phyloP scores from a whole-genome alignment of 2,329 filamentous ascomycete species.

The Fusarium cicatricum region DNA sequence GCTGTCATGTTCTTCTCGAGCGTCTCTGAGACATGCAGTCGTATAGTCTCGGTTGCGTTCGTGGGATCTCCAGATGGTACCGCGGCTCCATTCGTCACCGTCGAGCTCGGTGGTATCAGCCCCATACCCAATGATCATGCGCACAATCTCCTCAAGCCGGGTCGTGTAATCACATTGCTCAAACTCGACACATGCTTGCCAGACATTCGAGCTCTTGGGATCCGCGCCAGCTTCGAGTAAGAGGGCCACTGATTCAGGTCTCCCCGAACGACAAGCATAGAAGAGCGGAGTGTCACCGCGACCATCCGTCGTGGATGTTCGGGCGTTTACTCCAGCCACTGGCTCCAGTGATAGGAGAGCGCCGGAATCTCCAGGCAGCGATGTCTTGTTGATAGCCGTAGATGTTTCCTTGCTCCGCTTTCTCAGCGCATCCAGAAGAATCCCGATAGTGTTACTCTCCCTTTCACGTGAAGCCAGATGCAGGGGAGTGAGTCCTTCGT shows the following conservation, averaged over 20 bases:
- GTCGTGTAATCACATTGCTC: slow-evolving; percentile 5
- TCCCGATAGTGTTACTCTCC: slow-evolving; percentile 47
- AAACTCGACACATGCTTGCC: slow-evolving; percentile 29
- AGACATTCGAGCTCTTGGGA: slow-evolving; percentile 2
- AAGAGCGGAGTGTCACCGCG: slow-evolving; percentile 30
- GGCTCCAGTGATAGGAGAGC: background rate
- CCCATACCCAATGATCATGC: slow-evolving; percentile 29
- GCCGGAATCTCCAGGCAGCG: no score
- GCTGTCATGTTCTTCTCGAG: no score
- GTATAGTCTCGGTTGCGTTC: slow-evolving; percentile 12
- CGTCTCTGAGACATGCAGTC: background rate
- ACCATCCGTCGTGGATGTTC: background rate
- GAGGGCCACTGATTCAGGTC: slow-evolving; percentile 39
- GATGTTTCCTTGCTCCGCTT: background rate
- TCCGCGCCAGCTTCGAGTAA: slow-evolving; percentile 41
- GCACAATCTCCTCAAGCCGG: slow-evolving; percentile 37
- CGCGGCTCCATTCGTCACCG: background rate
- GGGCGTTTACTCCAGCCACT: slow-evolving; percentile 1
- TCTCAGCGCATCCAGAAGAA: slow-evolving; percentile 35
- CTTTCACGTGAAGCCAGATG: slow-evolving; percentile 51
- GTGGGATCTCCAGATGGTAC: background rate
- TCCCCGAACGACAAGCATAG: slow-evolving; percentile 39
- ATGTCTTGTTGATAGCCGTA: background rate
- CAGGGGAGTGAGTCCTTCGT: slow-evolving; percentile 49
- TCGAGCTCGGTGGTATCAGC: slow-evolving; percentile 14